phyloP scores from a whole-genome alignment of 345 rosid species.

The Populus euphratica region DNA sequence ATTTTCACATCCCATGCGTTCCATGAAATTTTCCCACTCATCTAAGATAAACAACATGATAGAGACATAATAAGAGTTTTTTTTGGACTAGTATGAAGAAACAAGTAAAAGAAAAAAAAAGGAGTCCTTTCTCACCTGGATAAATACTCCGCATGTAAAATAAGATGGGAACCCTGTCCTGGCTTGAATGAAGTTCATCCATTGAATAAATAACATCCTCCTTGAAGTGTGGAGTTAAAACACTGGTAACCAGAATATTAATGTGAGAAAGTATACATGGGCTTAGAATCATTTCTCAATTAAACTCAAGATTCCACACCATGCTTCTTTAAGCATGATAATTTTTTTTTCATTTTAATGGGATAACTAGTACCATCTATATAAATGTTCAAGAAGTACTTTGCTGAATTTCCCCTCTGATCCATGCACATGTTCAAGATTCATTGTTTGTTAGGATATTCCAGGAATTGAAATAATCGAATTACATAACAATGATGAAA shows the following conservation, averaged over 20 bases:
- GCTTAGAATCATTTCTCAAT: neutral
- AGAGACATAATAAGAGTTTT: constrained; percentile 4
- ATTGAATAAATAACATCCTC: constrained; percentile 78
- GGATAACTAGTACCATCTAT: too few species aligned
- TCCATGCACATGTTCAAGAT: too few species aligned
- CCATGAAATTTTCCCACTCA: constrained; percentile 90
- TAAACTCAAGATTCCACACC: neutral
- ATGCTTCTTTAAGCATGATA: neutral
- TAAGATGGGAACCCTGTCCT: constrained; percentile 72
- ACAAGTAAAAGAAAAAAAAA: neutral
- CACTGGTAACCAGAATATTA: constrained; percentile 48
- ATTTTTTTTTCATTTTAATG: too few species aligned
- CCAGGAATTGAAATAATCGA: too few species aligned
- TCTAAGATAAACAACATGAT: constrained; percentile 40
- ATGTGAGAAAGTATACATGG: constrained; percentile 10
- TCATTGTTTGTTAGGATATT: too few species aligned
- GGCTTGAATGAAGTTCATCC: constrained; percentile 65
- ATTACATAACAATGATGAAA: too few species aligned
- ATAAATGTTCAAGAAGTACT: too few species aligned
- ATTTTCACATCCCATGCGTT: constrained; percentile 68
- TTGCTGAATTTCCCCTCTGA: too few species aligned
- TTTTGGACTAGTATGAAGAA: neutral
- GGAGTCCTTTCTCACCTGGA: constrained; percentile 52
- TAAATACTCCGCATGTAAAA: constrained; percentile 80
- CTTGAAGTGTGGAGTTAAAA: constrained; percentile 80